Conservation (phyloP, 208 protist species). For the Vickermania spadyakhi region DNA sequence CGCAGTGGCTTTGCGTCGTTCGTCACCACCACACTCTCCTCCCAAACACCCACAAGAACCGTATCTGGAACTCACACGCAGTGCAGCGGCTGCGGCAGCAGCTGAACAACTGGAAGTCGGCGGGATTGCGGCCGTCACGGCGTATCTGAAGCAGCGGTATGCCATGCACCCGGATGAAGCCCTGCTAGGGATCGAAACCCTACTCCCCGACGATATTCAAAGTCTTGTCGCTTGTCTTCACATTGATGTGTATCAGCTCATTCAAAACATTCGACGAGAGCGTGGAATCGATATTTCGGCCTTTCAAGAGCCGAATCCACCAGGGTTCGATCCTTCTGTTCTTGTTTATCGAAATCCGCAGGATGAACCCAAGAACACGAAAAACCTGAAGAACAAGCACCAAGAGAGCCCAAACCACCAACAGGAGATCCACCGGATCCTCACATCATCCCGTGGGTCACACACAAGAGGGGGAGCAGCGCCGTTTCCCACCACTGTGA, state of each 20-base stretch:
- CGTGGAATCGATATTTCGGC: slow-evolving; percentile 27
- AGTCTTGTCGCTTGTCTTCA: slow-evolving; percentile 69
- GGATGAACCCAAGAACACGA: no score
- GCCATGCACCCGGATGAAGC: slow-evolving; percentile 39
- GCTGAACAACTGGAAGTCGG: slow-evolving; percentile 15
- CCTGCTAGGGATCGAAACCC: slow-evolving; percentile 43
- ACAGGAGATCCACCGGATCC: no score
- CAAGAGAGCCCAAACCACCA: no score
- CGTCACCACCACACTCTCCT: no score
- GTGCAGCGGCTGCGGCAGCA: neutral
- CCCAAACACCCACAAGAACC: no score
- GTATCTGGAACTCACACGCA: neutral
- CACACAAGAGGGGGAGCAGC: no score
- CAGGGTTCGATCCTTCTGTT: slow-evolving; percentile 2
- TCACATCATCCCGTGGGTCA: no score
- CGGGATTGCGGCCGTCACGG: slow-evolving; percentile 34
- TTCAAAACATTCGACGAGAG: slow-evolving; percentile 26
- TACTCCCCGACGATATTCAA: slow-evolving; percentile 55
- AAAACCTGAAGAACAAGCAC: no score
- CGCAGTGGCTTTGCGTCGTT: neutral
- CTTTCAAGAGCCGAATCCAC: slow-evolving; percentile 43
- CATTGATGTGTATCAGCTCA: slow-evolving; percentile 50
- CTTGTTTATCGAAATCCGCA: no score
- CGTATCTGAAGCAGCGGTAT: slow-evolving; percentile 69
- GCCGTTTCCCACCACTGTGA: no score